Base-by-base conservation (phyloP, 1,284 basidiomycete genomes). In the Melanopsichium pennsylvanicum region DNA sequence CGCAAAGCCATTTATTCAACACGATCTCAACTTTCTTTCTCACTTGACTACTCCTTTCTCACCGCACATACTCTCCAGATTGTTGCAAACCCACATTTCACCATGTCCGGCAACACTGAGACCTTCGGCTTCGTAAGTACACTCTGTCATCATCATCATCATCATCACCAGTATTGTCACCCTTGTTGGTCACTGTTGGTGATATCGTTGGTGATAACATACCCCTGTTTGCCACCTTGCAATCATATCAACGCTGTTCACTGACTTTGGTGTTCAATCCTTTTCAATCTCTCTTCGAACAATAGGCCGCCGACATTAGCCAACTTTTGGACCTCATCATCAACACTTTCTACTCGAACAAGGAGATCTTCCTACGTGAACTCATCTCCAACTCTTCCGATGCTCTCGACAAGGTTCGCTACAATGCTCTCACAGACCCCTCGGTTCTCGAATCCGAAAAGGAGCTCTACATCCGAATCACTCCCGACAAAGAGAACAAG, bases 401-500 rank as follows among this genome's bases (percentile, higher is more conserved):
- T 70, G 79, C 79, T 21, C 66, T 81, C 40, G 79, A 81, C 75
- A 81, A 81, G 72, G 75, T 80, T 49, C 76, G 79, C 42, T 81
- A 81, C 60, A 67, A 72, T 55, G 72, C 78, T 10, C 67, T 81
- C 54, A 81, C 79, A 49, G 79, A 81, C 64, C 75, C 79, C 38
- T 73, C 70, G 37, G 70, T 77, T 19, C 71, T 79, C 46, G 78
- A 81, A 51, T 55, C 75, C 18, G 79, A 74, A 44, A 77, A 77
- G 71, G 79, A 81, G 41, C 72, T 79, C 39, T 79, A 74, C 75
- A 81, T 81, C 59, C 76, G 79, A 44, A 80, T 81, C 66, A 81
- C 78, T n/a, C 78, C 79, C 13, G 90, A 97, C 88, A 93, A 93
- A 86, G 93, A 96, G 85, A 90, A 91, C 86, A 96, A 95, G 83